Evolutionary conservation across 2,329 filamentous ascomycete species (phyloP).

Genomic region (Fusarium austroafricanum): DNA sequence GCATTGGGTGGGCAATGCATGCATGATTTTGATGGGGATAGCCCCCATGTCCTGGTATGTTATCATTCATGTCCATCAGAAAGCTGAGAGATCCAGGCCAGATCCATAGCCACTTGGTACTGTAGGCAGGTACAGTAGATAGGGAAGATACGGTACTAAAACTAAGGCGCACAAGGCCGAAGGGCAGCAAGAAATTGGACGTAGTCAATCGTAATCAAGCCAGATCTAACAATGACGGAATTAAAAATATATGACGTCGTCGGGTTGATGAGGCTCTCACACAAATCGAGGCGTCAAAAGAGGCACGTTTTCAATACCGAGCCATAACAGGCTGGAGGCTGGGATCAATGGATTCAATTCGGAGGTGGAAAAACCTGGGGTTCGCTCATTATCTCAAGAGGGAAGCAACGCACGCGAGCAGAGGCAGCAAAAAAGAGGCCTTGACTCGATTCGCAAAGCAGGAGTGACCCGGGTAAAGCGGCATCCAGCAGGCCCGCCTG

Average conservation of each 20-base stretch:
- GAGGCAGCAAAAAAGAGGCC: not conserved
- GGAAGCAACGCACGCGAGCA: slow-evolving; percentile 30
- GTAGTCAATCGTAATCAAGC: not conserved
- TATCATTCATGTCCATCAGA: slow-evolving; percentile 5
- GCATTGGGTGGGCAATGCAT: slow-evolving; percentile 27
- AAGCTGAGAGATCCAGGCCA: slow-evolving; percentile 44
- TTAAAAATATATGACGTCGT: slow-evolving; percentile 16
- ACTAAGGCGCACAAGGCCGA: not conserved
- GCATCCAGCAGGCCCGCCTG: slow-evolving; percentile 38
- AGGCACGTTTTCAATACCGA: slow-evolving; percentile 24
- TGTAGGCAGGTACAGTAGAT: not conserved
- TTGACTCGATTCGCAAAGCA: not conserved
- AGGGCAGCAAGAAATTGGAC: not conserved
- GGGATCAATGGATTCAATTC: not conserved
- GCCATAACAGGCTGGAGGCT: slow-evolving; percentile 16
- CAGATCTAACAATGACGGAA: slow-evolving; percentile 8
- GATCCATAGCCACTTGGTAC: slow-evolving; percentile 27
- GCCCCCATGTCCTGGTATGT: slow-evolving; percentile 3
- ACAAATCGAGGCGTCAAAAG: slow-evolving; percentile 5
- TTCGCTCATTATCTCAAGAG: slow-evolving; percentile 7
- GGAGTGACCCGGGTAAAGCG: slow-evolving; percentile 38
- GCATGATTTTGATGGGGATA: slow-evolving; percentile 20
- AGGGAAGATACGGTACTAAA: not conserved
- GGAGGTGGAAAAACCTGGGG: slow-evolving; percentile 30
- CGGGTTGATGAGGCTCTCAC: slow-evolving; percentile 1